A percentile compares a stretch with the other conserved stretches of the same genome.
These are phyloP conservation scores for Takakia lepidozioides DNA, from an alignment of 225 moss, liverwort and hornwort genomes.

Conservation along the genomic window DNA sequence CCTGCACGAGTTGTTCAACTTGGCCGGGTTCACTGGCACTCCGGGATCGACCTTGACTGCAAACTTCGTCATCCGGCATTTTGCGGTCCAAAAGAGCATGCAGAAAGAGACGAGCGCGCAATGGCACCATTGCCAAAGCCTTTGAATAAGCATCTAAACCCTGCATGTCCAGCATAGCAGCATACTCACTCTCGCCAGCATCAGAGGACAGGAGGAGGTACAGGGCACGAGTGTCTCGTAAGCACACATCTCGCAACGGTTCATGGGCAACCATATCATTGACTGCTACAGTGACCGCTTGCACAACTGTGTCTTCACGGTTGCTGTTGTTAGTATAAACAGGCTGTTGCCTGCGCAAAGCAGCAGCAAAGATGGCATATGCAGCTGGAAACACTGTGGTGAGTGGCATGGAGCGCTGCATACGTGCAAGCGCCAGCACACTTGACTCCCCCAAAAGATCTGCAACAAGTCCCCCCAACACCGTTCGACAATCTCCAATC, in stretches of 20 bases:
- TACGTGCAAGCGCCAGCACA: constrained; percentile 66
- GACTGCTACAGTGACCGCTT: constrained; percentile 67
- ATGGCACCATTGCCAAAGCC: constrained; percentile 64
- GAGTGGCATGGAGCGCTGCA: constrained; percentile 81
- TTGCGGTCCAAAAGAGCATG: constrained; percentile 87
- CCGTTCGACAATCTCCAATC: constrained; percentile 83
- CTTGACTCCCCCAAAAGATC: constrained; percentile 82
- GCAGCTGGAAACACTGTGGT: constrained; percentile 81
- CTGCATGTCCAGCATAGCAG: constrained; percentile 79
- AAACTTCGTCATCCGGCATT: constrained; percentile 76
- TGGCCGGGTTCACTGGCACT: constrained; percentile 70
- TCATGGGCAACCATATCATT: constrained; percentile 95
- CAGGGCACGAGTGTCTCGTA: constrained; percentile 75
- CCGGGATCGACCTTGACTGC: constrained; percentile 50
- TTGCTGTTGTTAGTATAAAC: constrained; percentile 31
- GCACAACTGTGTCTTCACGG: constrained; percentile 74
- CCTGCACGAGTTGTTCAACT: constrained; percentile 82
- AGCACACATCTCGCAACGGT: constrained; percentile 92
- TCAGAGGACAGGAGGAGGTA: constrained; percentile 76
- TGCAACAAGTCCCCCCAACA: constrained; percentile 75
- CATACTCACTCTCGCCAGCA: constrained; percentile 79
- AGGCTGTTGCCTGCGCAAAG: constrained; percentile 69
- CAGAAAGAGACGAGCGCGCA: constrained; percentile 88
- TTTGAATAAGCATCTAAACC: constrained; percentile 66
- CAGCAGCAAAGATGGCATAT: constrained; percentile 82